Evolutionary conservation across 2,329 filamentous ascomycete genomes (phyloP), one percentile per base, ranked within the genome.

Genomic region (Periconia digitata): DNA sequence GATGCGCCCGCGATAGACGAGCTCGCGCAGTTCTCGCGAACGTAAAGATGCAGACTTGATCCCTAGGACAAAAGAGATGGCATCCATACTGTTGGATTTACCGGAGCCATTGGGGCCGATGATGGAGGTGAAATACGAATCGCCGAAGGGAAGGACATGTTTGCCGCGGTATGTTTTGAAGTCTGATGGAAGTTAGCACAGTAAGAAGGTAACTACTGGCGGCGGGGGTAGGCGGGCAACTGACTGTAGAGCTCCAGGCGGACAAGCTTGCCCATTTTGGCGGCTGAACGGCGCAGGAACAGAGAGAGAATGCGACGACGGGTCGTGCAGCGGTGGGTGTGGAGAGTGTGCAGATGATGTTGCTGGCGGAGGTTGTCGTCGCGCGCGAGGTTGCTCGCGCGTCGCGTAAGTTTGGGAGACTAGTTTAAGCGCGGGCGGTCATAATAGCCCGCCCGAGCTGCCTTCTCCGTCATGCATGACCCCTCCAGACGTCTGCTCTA

Each of bases 81-180:
- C 94, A 72, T 99, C 94, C 94, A 99, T 99, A 51, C 90, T 95
- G 64, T 99, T 99, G 17, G 94, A 99, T 74, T 99, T 99, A 57
- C 94, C 94, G 29, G 94, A 97, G 78, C 94, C 94, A 92, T 99
- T 99, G 70, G 94, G 94, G 6, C 95, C 94, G 67, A 99, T 97
- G 67, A 99, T 96, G 36, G 94, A 99, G 42, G 94, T 99, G 74
- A 99, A 99, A 75, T 96, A 97, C 2, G 92, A 95, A 76, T 99
- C 92, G 66, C 92, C 92, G 65, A 99, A 96, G 44, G 96, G 84
- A 38, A 99, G 84, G 51, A 84, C 86, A 76, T 99, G 94, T 65
- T 96, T 92, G 49, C 92, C 94, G 74, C 96, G 96, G 79, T 99
- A 99, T 63, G 94, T 97, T 78, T 99, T 99, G 85, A 99, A 99